Evolutionary conservation across 345 rosid species (phyloP).

Genomic region (Brassica cretica): DNA sequence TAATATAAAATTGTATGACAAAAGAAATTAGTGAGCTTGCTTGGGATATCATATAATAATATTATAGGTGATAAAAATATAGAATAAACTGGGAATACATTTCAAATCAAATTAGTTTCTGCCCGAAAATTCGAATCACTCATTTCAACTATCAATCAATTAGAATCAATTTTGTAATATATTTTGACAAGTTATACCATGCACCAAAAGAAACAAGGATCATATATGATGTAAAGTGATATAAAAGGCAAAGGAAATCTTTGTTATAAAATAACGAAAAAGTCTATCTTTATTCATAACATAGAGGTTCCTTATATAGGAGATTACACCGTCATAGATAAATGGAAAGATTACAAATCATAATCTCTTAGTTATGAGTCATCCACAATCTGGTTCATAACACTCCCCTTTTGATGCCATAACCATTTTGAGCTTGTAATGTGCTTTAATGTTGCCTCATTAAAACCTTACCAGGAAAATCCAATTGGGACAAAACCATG

Average conservation of each 20-base stretch:
- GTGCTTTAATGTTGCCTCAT: no score
- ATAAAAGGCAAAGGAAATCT: slow-evolving; percentile 26
- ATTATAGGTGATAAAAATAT: not conserved
- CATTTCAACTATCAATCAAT: slow-evolving; percentile 22
- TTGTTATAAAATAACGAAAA: no score
- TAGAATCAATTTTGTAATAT: slow-evolving; percentile 23
- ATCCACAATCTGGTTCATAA: no score
- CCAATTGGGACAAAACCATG: no score
- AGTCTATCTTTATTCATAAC: no score
- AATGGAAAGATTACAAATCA: no score
- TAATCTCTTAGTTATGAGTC: no score
- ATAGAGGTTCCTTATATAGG: no score
- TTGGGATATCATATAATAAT: not conserved
- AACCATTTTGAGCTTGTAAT: no score
- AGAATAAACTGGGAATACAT: slow-evolving; percentile 11
- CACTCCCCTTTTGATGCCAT: no score
- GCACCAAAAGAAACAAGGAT: slow-evolving; percentile 28
- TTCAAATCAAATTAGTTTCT: slow-evolving; percentile 11
- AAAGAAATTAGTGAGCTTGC: not conserved
- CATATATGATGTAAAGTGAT: slow-evolving; percentile 20
- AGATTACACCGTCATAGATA: no score
- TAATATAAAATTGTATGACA: not conserved
- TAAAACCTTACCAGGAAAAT: no score
- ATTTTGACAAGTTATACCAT: slow-evolving; percentile 29
- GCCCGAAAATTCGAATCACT: slow-evolving; percentile 16